Conservation (phyloP, 192 early-diverging fungal species). For the Anaeromyces robustus region DNA sequence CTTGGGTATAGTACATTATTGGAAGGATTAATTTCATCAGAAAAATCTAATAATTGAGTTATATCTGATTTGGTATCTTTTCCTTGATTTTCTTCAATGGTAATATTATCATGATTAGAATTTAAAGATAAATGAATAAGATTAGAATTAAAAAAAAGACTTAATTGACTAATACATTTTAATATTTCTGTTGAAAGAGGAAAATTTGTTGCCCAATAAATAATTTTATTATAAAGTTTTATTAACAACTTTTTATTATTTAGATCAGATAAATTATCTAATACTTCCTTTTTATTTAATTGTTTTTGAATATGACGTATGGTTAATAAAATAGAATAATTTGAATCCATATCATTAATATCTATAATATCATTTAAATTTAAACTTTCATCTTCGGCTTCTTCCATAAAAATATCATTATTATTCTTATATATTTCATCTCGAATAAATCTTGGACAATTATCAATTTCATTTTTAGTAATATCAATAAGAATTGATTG, state of each 20-base stretch:
- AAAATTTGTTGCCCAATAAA: background rate
- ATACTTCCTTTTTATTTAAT: background rate
- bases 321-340: background rate
- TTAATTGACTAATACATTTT: background rate
- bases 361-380: background rate
- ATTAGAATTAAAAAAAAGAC: background rate
- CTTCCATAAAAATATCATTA: too few species aligned
- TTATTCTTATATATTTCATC: background rate
- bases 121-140: background rate
- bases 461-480: background rate
- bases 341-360: background rate
- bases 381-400: background rate
- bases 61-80: too few species aligned
- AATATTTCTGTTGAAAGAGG: background rate
- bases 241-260: background rate
- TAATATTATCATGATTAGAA: background rate
- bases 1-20: background rate
- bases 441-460: background rate
- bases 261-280: background rate
- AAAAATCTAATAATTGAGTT: too few species aligned
- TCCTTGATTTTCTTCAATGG: background rate
- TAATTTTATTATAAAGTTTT: background rate
- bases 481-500: background rate
- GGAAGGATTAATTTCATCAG: too few species aligned
- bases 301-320: background rate